Conservation (phyloP, 768 basidiomycete genomes). For the Crassisporium funariophilum region DNA sequence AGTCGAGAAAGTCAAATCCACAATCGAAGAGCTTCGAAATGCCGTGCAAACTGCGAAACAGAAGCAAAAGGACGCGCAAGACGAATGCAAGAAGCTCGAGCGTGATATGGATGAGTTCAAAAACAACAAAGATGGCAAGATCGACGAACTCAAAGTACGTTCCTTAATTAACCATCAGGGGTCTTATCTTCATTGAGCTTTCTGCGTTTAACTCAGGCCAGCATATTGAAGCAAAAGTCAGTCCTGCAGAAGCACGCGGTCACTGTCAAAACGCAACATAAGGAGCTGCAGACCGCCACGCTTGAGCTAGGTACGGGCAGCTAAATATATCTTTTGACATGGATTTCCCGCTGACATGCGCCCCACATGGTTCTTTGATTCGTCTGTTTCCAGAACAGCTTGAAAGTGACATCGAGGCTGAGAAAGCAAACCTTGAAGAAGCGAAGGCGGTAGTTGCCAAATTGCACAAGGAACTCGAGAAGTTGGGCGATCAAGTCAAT, state of each 20-base stretch:
- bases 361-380: slow-evolving; percentile 5
- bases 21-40: slow-evolving; percentile 57
- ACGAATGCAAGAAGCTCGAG: slow-evolving; percentile 85
- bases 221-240: slow-evolving; percentile 80
- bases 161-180: background rate
- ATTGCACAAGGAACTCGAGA: slow-evolving; percentile 64
- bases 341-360: slow-evolving; percentile 8
- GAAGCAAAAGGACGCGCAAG: slow-evolving; percentile 75
- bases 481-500: slow-evolving; percentile 51
- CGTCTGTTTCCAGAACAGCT: slow-evolving; percentile 63
- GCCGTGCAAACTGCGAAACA: slow-evolving; percentile 67
- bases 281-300: slow-evolving; percentile 83
- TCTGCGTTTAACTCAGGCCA: slow-evolving; percentile 46
- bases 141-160: slow-evolving; percentile 85
- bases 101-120: slow-evolving; percentile 99
- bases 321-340: background rate
- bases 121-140: slow-evolving; percentile 97
- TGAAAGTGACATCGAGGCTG: slow-evolving; percentile 66
- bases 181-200: background rate
- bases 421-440: slow-evolving; percentile 45
- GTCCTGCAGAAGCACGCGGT: slow-evolving; percentile 81
- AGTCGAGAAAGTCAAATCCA: slow-evolving; percentile 69
- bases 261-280: slow-evolving; percentile 82
- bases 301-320: slow-evolving; percentile 81
- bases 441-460: slow-evolving; percentile 49